Evolutionary conservation across 1,139 yeast genomes (phyloP), one percentile per base, ranked within the genome.

Genomic region (Protomyces lactucae-debilis): DNA sequence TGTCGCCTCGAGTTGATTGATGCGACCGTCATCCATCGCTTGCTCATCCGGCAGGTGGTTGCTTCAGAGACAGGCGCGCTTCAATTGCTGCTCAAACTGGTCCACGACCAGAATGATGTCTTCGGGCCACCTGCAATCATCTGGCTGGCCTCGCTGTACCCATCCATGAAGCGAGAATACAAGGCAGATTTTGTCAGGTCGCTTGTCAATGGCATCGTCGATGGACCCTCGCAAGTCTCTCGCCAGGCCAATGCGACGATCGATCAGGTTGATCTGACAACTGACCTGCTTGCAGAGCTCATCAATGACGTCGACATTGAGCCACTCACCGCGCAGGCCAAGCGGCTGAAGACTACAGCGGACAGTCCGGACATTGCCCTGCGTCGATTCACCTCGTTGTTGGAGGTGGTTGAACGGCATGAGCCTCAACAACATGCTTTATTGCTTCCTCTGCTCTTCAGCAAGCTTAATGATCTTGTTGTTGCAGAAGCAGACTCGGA

Each of bases 401-500:
- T 95, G 70, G 99, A 93, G 73, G 82, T 91, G 3, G 78, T 92
- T 67, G 97, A 91, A 71, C 77, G 70, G 64, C 73, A 57, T 79
- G 82, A 65, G 74, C 84, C 65, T 80, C 63, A 67, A 52, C 64
- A 55, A n/a, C 67, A 67, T 65, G 56, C 79, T 82, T 71, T 82
- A 79, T 71, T 82, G 81, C 56, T 81, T 82, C 70, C 75, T 5
- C 73, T 72, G 40, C 69, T 79, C 40, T 90, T 95, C 76, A 83
- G 82, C 68, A 81, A 89, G 55, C 80, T 93, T 61, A 87, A 95
- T 60, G 98, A 93, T 73, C 80, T 92, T 70, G 91, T 92, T 73
- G 85, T 95, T 52, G 80, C 93, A 65, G 97, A 96, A 60, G 85
- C 85, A 68, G 98, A 92, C 73, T 96, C 97, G 45, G 89, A 90